Percentiles rank a stretch among this genome's conserved stretches.
Evolutionary conservation across 805 yeast genomes (phyloP).

Genomic region (Spathaspora boniae): DNA sequence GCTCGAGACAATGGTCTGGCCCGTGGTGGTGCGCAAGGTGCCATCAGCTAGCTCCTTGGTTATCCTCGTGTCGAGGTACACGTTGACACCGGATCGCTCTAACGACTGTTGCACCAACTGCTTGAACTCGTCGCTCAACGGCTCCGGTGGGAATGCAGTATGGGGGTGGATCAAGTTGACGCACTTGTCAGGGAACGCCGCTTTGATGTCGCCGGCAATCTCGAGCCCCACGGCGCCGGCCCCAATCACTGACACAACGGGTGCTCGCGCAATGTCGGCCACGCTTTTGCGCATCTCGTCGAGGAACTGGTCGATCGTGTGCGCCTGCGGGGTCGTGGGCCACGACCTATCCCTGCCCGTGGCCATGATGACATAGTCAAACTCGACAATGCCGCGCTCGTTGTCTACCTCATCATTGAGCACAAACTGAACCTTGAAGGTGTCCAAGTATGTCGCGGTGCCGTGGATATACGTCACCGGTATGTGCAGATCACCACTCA

Average conservation of each 20-base stretch:
- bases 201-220: constrained; percentile 39
- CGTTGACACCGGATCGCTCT: constrained; percentile 23
- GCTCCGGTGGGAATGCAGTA: constrained; percentile 34
- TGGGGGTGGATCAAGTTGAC: constrained; percentile 41
- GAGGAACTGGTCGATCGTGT: constrained; percentile 29
- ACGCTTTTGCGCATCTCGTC: constrained; percentile 40
- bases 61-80: constrained; percentile 29
- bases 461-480: constrained; percentile 34
- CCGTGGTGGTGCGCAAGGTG: constrained; percentile 25
- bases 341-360: constrained; percentile 50
- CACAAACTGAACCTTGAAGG: constrained; percentile 23
- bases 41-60: constrained; percentile 22
- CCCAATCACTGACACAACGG: constrained; percentile 41
- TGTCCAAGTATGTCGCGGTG: constrained; percentile 22
- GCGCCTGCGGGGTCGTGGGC: constrained; percentile 53
- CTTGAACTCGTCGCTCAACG: constrained; percentile 28
- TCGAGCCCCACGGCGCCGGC: constrained; percentile 46
- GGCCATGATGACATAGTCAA: constrained; percentile 47
- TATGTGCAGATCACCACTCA: constrained; percentile 13
- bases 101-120: constrained; percentile 23
- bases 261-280: constrained; percentile 27
- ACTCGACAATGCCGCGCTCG: constrained; percentile 20
- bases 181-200: constrained; percentile 25
- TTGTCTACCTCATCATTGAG: constrained; percentile 12
- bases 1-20: constrained; percentile 23